phyloP scores from a whole-genome alignment of 257 asterid genomes.

The Rehmannia glutinosa region DNA sequence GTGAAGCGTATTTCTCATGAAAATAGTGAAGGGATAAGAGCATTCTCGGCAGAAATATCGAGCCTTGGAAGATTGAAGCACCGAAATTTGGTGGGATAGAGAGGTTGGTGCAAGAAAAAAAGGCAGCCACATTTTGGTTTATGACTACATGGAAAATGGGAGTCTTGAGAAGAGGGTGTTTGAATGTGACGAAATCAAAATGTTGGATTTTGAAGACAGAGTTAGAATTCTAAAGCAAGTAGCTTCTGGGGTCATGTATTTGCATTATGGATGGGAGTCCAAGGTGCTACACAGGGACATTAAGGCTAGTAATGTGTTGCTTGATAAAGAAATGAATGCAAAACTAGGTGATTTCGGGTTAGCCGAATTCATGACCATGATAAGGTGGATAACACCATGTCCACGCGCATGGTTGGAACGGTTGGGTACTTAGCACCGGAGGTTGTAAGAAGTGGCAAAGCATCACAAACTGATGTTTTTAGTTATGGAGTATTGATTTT shows the following conservation, averaged over 20 bases:
- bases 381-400: constrained; percentile 46
- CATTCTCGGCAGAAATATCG: constrained; percentile 63
- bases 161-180: constrained; percentile 58
- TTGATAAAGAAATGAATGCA: constrained; percentile 62
- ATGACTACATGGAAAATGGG: constrained; percentile 77
- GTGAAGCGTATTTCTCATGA: constrained; percentile 62
- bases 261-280: constrained; percentile 72
- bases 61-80: constrained; percentile 79
- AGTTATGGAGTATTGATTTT: constrained; percentile 50
- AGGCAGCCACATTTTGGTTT: constrained; percentile 52
- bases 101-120: constrained; percentile 81
- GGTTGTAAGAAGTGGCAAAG: constrained; percentile 48
- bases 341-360: constrained; percentile 71
- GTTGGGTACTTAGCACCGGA: constrained; percentile 71
- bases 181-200: constrained; percentile 30
- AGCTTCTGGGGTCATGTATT: constrained; percentile 51
- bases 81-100: constrained; percentile 54
- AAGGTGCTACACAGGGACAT: constrained; percentile 71
- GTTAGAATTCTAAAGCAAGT: constrained; percentile 52
- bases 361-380: constrained; percentile 62
- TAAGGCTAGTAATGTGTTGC: constrained; percentile 67
- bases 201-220: constrained; percentile 43
- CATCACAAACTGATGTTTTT: constrained; percentile 52
- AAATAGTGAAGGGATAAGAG: constrained; percentile 46
- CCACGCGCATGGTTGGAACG: constrained; percentile 73